Evolutionary conservation across 768 basidiomycete species (phyloP).

Genomic region (Auricularia auricula-judae): DNA sequence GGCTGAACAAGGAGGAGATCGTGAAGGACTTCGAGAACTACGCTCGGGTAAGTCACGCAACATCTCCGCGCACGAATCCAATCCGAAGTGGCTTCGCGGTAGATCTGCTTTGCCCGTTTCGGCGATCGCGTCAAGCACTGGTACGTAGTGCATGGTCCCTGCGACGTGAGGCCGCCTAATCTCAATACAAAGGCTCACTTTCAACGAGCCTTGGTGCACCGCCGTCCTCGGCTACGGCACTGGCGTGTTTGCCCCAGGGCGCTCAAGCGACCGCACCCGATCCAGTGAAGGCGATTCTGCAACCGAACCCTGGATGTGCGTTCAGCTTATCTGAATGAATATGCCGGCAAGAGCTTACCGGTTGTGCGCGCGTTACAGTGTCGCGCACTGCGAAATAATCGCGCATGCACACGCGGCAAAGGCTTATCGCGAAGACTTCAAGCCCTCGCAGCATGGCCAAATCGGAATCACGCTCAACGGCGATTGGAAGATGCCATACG

Average conservation of each 20-base stretch:
- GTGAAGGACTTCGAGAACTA: slow-evolving; percentile 55
- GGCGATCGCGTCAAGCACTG: slow-evolving; percentile 70
- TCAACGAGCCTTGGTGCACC: slow-evolving; percentile 70
- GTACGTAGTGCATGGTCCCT: slow-evolving; percentile 21
- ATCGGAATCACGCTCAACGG: slow-evolving; percentile 77
- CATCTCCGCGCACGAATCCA: not conserved
- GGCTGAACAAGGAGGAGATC: slow-evolving; percentile 63
- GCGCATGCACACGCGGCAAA: slow-evolving; percentile 60
- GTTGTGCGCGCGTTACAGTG: slow-evolving; percentile 27
- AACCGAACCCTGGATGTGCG: slow-evolving; percentile 62
- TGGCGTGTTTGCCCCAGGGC: slow-evolving; percentile 61
- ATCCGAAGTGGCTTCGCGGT: not conserved
- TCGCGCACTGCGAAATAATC: slow-evolving; percentile 56
- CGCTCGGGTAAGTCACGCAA: slow-evolving; percentile 30
- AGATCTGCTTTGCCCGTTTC: slow-evolving; percentile 65
- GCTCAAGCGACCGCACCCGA: slow-evolving; percentile 51
- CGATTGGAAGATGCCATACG: slow-evolving; percentile 66
- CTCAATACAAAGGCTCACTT: slow-evolving; percentile 39
- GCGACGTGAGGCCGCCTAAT: not conserved
- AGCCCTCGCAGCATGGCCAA: slow-evolving; percentile 46
- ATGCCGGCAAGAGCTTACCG: slow-evolving; percentile 10
- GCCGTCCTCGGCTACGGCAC: slow-evolving; percentile 60
- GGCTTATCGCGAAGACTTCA: slow-evolving; percentile 56
- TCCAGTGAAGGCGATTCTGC: slow-evolving; percentile 52
- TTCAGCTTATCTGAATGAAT: slow-evolving; percentile 9